Percentiles rank a stretch among this genome's conserved stretches.
Conservation (phyloP, 2,329 filamentous ascomycete species). For the Tolypocladium tundrense region DNA sequence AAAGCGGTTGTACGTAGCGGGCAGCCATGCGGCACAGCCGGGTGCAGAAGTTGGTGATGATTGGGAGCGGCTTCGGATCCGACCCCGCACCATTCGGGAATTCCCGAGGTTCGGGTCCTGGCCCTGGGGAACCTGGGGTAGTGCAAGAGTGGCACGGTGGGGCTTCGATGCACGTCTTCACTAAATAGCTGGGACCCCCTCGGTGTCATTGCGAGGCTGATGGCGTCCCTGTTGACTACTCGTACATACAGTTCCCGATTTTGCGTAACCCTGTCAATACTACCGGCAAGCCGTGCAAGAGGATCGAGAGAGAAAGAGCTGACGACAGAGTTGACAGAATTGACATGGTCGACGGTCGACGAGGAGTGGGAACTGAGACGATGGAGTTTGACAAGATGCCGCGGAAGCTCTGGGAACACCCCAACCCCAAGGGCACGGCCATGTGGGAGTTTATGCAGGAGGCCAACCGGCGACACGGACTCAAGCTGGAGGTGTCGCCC, state of each 20-base stretch:
- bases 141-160: not conserved
- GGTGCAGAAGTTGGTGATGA: not conserved
- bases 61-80: not conserved
- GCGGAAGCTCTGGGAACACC: slow-evolving; percentile 60
- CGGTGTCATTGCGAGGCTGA: not conserved
- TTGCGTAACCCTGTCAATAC: too few relatives aligned
- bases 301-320: not conserved
- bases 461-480: slow-evolving; percentile 46
- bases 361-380: not conserved
- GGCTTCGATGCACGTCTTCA: not conserved
- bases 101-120: not conserved
- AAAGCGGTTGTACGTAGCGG: too few relatives aligned
- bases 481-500: slow-evolving; percentile 44
- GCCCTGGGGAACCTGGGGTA: not conserved
- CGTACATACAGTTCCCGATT: too few relatives aligned
- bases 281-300: not conserved
- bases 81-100: not conserved
- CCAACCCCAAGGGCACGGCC: slow-evolving; percentile 46
- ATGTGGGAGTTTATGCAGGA: slow-evolving; percentile 60
- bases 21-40: too few relatives aligned
- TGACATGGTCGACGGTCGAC: too few relatives aligned
- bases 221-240: not conserved
- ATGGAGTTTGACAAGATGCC: slow-evolving; percentile 30
- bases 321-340: too few relatives aligned
- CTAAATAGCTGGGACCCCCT: not conserved